Evolutionary conservation across 495 filamentous ascomycete species (phyloP), one percentile per base, ranked within the genome.

Genomic region (Lindgomyces ingoldianus): DNA sequence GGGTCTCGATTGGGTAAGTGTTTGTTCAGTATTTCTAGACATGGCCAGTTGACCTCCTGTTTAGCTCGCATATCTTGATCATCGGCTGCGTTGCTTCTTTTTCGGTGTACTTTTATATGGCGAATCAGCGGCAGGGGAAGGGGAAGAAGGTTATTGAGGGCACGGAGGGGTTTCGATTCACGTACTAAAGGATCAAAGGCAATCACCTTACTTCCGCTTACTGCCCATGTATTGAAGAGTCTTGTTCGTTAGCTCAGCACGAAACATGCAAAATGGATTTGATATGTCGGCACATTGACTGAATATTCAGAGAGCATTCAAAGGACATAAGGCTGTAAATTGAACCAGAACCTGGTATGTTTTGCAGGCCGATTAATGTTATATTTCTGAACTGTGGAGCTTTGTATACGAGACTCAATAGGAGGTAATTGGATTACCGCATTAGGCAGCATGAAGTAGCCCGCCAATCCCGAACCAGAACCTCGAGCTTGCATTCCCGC

Each of bases 1-100:
- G 86, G 85, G 81, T 89, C 12, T 87, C 84, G 0, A 87, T 91
- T 49, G 86, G 85, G 75, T 88, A 41, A 72, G 73, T 57, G 19
- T 4, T n/a, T 9, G 25, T 48, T 22, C 30, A 47, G 16, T 6
- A 22, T 36, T 3, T 19, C 16, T 48, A 9, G 8, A 24, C 0
- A 11, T 29, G 14, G 12, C 24, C 22, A 9, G 36, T 46, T 63
- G 27, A 57, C 39, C 0, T 8, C 3, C 1, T 24, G 11, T 36
- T 47, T 47, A 81, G 81, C 1, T 84, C 86, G 8, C 88, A 91
- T 72, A 78, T 88, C 12, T 53, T 89, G 50, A 86, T 91, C 65
- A 86, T 91, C 53, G 74, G 47, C 0, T 78, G 90, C 33, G 83
- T 93, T 1, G 78, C 59, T 3, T 62, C 74, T 0, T 89, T 91